Percentiles rank a stretch among this genome's conserved stretches.
These are phyloP conservation scores for Podospora pseudoanserina DNA, from an alignment of 495 filamentous ascomycete genomes.

Conservation along the genomic window DNA sequence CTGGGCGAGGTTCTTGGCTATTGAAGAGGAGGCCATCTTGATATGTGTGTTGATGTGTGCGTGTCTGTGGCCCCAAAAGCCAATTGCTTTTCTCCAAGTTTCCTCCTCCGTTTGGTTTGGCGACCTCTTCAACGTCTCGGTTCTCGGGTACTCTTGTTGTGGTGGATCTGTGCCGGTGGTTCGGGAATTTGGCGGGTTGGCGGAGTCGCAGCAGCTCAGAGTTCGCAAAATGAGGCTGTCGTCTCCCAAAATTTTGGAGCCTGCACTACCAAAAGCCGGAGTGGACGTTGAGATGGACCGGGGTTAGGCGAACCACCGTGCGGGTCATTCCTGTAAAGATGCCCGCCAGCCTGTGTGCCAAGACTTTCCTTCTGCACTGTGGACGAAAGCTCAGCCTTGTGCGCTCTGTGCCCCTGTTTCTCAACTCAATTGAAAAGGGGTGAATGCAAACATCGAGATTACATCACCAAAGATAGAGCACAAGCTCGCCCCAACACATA, in stretches of 20 bases:
- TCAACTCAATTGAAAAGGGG: neutral
- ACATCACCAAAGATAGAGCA: neutral
- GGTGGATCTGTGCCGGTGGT: neutral
- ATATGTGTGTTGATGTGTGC: neutral
- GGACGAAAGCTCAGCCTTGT: neutral
- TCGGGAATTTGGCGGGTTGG: neutral
- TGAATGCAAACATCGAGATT: neutral
- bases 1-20: neutral
- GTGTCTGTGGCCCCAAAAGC: neutral
- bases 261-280: neutral
- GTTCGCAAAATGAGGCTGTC: conserved; percentile 1
- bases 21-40: neutral
- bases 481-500: neutral
- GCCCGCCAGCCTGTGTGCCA: neutral
- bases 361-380: conserved; percentile 1
- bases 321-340: neutral
- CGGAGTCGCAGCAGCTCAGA: neutral
- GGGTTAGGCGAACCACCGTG: neutral
- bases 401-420: neutral
- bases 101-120: neutral
- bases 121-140: neutral
- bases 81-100: neutral
- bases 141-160: neutral
- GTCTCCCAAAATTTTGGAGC: conserved; percentile 7
- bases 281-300: neutral